Percentiles rank a stretch among this genome's conserved stretches.
These are phyloP conservation scores for Triticum dicoccoides DNA, from an alignment of 176 grass and related monocot species.

Conservation along the genomic window DNA sequence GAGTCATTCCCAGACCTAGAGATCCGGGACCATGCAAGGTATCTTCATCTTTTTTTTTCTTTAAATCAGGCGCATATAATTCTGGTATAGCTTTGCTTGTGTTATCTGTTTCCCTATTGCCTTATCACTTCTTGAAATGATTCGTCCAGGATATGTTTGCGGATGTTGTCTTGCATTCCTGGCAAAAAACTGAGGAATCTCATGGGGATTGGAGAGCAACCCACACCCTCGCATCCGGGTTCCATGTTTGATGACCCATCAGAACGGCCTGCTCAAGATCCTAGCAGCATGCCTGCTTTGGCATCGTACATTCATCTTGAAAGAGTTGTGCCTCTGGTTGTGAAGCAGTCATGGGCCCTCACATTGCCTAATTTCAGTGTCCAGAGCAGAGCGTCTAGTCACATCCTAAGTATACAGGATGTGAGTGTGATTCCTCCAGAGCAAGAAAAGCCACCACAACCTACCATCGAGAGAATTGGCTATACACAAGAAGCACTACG, in stretches of 20 bases:
- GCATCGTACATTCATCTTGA: constrained; percentile 84
- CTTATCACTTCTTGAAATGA: constrained; percentile 35
- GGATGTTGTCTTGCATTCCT: constrained; percentile 84
- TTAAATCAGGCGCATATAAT: background rate
- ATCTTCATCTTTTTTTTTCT: background rate
- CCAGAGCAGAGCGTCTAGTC: constrained; percentile 41
- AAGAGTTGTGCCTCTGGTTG: constrained; percentile 62
- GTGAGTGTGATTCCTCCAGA: constrained; percentile 38
- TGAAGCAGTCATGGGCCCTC: constrained; percentile 85
- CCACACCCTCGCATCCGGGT: constrained; percentile 51
- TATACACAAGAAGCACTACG: constrained; percentile 50
- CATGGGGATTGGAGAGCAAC: constrained; percentile 59
- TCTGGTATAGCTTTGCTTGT: background rate
- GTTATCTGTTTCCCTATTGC: constrained; percentile 17
- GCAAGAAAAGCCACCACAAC: constrained; percentile 38
- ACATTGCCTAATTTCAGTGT: constrained; percentile 56
- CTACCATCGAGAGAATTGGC: constrained; percentile 42
- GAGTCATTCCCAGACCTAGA: constrained; percentile 88
- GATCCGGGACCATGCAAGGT: constrained; percentile 94
- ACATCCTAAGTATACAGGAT: constrained; percentile 53
- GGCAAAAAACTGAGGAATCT: constrained; percentile 88
- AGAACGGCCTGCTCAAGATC: constrained; percentile 40
- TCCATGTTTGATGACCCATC: constrained; percentile 72
- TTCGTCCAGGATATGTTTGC: constrained; percentile 69
- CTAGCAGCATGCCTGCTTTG: constrained; percentile 48